phyloP scores from a whole-genome alignment of 1,284 basidiomycete genomes.

The Pseudozyma sp. region DNA sequence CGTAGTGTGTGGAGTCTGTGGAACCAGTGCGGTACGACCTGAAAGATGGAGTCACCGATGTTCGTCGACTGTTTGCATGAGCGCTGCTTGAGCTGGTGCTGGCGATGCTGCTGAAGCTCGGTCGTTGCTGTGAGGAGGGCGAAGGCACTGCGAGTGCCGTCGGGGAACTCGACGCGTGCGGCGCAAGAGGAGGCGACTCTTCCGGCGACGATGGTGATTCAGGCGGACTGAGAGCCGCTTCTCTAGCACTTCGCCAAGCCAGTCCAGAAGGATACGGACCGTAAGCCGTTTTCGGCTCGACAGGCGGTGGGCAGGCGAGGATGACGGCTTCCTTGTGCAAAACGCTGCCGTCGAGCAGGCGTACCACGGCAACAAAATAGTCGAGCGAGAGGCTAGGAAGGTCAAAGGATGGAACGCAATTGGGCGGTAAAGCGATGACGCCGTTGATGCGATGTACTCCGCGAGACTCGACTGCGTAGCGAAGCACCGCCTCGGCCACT shows the following conservation, averaged over 20 bases:
- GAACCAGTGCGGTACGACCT: slow-evolving; percentile 21
- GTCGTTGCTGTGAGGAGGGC: slow-evolving; percentile 9
- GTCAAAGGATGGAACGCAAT: slow-evolving; percentile 55
- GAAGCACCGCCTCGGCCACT: slow-evolving; percentile 26
- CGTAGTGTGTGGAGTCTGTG: slow-evolving; percentile 17
- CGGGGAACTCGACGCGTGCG: background rate
- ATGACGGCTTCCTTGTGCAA: slow-evolving; percentile 25
- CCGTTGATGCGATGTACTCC: slow-evolving; percentile 36
- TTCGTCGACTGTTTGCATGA: slow-evolving; percentile 6
- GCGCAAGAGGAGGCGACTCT: slow-evolving; percentile 12
- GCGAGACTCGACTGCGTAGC: slow-evolving; percentile 14
- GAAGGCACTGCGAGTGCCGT: background rate
- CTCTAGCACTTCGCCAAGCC: slow-evolving; percentile 14
- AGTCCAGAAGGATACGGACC: slow-evolving; percentile 25
- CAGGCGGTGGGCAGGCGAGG: slow-evolving; percentile 33
- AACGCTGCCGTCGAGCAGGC: slow-evolving; percentile 16
- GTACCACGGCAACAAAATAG: slow-evolving; percentile 57
- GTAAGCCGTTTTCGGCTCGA: slow-evolving; percentile 25
- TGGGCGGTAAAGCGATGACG: slow-evolving; percentile 40
- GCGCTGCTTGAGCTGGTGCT: slow-evolving; percentile 22
- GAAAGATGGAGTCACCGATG: slow-evolving; percentile 17
- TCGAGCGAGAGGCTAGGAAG: slow-evolving; percentile 43
- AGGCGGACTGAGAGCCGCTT: slow-evolving; percentile 3
- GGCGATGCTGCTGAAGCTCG: slow-evolving; percentile 21
- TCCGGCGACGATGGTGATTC: slow-evolving; percentile 3